Percentiles rank a stretch among this genome's conserved stretches.
phyloP scores from a whole-genome alignment of 2,329 filamentous ascomycete genomes.

The Claviceps pazoutovae region DNA sequence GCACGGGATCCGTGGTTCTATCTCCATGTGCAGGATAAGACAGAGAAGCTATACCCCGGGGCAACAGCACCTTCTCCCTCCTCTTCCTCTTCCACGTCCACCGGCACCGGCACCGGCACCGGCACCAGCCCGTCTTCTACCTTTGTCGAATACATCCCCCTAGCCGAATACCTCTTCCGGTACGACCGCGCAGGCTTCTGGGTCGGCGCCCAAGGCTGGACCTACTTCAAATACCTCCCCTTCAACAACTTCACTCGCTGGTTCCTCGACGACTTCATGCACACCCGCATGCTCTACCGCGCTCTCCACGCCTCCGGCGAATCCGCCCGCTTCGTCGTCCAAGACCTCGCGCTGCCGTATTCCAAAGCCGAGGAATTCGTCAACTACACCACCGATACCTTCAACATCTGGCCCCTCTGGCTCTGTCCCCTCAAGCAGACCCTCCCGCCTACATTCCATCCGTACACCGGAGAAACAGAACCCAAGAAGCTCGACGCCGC shows the following conservation, averaged over 20 bases:
- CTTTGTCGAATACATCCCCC: slow-evolving; percentile 43
- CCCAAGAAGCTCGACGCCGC: background rate
- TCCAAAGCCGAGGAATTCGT: slow-evolving; percentile 36
- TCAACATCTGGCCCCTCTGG: slow-evolving; percentile 47
- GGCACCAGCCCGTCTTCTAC: no score
- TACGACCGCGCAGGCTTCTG: slow-evolving; percentile 67
- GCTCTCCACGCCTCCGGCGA: slow-evolving; percentile 55
- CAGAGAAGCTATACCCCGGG: slow-evolving; percentile 9
- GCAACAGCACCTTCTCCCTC: slow-evolving; percentile 4
- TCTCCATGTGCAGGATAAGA: slow-evolving; percentile 46
- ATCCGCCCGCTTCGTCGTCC: slow-evolving; percentile 50
- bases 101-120: no score
- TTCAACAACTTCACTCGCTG: slow-evolving; percentile 53
- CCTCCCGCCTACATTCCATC: slow-evolving; percentile 39
- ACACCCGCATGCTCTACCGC: slow-evolving; percentile 62
- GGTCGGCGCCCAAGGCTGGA: slow-evolving; percentile 52
- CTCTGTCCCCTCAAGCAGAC: slow-evolving; percentile 40
- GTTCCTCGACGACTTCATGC: slow-evolving; percentile 58
- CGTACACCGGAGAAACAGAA: slow-evolving; percentile 28
- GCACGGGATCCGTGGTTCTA: slow-evolving; percentile 65
- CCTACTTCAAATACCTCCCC: slow-evolving; percentile 50
- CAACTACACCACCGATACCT: slow-evolving; percentile 36
- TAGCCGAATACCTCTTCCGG: slow-evolving; percentile 62
- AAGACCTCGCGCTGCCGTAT: slow-evolving; percentile 50
- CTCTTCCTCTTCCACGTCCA: slow-evolving; percentile 9